Evolutionary conservation across 129 eudicot species (phyloP).

Genomic region (Helianthus tuberosus): DNA sequence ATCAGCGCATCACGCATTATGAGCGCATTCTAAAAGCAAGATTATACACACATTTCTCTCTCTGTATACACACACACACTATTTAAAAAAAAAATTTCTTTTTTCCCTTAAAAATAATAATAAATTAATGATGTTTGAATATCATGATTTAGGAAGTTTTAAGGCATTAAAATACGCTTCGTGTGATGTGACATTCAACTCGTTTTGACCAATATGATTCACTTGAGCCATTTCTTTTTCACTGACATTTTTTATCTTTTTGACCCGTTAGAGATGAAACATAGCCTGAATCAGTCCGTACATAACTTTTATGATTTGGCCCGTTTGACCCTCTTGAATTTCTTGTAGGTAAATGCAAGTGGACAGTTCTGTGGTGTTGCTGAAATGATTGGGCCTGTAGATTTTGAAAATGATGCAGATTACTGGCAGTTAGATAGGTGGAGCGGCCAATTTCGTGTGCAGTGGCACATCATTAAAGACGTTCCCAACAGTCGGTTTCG

Average conservation of each 20-base stretch:
- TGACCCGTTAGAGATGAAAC: not conserved
- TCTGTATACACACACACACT: no score
- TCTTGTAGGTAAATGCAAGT: constrained; percentile 75
- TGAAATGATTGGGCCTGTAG: constrained; percentile 88
- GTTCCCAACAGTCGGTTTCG: constrained; percentile 84
- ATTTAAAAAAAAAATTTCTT: no score
- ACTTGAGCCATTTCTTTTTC: not conserved
- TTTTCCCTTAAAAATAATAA: no score
- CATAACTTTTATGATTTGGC: not conserved
- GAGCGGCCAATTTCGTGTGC: constrained; percentile 89
- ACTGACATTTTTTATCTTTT: no score
- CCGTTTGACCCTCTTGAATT: not conserved
- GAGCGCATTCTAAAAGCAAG: no score
- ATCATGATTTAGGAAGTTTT: no score
- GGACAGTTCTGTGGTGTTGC: constrained; percentile 96
- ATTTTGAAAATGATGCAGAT: constrained; percentile 77
- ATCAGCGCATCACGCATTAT: no score
- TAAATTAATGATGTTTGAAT: no score
- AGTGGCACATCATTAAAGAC: constrained; percentile 86
- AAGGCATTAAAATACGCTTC: no score
- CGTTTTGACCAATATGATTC: no score
- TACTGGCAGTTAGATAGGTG: constrained; percentile 96
- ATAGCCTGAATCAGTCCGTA: not conserved
- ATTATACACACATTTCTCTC: no score
- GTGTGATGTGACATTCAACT: no score